These are phyloP conservation scores for Aspergillus steynii DNA, from an alignment of 495 filamentous ascomycete genomes.

Conservation along the genomic window DNA sequence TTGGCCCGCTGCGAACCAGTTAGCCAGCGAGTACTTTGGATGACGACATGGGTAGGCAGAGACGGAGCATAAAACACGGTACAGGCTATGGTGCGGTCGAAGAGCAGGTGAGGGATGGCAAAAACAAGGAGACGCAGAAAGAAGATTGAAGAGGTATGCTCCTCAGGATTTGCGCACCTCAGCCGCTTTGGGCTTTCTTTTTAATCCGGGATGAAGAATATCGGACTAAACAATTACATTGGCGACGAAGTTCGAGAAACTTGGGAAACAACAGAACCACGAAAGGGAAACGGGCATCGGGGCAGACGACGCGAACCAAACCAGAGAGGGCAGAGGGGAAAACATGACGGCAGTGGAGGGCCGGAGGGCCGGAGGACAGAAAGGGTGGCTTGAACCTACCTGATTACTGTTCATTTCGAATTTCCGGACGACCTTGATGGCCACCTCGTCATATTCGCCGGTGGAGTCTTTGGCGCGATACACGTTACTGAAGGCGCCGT, in stretches of 20 bases:
- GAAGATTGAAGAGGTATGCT: constrained; percentile 18
- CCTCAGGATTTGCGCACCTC: constrained; percentile 78
- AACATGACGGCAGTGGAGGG: not conserved
- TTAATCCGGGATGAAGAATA: constrained; percentile 91
- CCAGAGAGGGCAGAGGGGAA: not conserved
- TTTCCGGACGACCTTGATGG: constrained; percentile 98
- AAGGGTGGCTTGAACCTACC: constrained; percentile 58
- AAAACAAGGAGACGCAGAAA: constrained; percentile 8
- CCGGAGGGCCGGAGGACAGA: constrained; percentile 5
- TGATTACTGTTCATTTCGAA: constrained; percentile 98
- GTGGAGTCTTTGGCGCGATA: constrained; percentile 79
- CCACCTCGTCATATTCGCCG: constrained; percentile 74
- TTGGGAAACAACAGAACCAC: constrained; percentile 11
- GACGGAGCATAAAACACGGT: constrained; percentile 4
- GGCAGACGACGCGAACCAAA: not conserved
- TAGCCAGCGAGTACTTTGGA: constrained; percentile 6
- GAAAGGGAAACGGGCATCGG: constrained; percentile 12
- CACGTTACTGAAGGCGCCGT: constrained; percentile 98
- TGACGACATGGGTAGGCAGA: not conserved
- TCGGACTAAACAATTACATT: constrained; percentile 55
- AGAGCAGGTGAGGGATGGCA: not conserved
- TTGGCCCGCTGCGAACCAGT: constrained; percentile 73
- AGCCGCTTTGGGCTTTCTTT: constrained; percentile 87
- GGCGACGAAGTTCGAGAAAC: constrained; percentile 27
- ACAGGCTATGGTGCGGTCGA: constrained; percentile 1